These are phyloP conservation scores for Ascochyta viciae-villosae DNA, from an alignment of 2,329 filamentous ascomycete genomes.

Conservation along the genomic window DNA sequence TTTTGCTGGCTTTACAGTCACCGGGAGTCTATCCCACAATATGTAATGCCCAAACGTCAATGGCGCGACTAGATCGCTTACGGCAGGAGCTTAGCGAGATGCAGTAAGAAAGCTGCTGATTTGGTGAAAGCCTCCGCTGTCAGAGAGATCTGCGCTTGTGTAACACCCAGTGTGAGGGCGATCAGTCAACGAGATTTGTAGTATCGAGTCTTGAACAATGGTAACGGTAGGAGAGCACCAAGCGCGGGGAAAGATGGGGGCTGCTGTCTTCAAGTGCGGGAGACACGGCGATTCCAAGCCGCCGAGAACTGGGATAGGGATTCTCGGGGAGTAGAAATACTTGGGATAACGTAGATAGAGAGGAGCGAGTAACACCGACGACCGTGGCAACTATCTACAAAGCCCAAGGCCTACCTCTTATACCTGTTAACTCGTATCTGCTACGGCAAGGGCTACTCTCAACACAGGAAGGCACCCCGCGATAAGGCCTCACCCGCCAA, in stretches of 20 bases:
- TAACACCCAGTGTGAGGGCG: not conserved
- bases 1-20: not conserved
- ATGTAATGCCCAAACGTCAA: not conserved
- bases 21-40: not conserved
- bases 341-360: not conserved
- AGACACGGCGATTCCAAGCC: not conserved
- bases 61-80: constrained; percentile 3
- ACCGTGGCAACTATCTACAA: constrained; percentile 3
- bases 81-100: constrained; percentile 10
- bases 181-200: not conserved
- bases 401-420: constrained; percentile 9
- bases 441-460: constrained; percentile 14
- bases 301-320: not conserved
- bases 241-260: not conserved
- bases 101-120: constrained; percentile 8
- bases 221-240: not conserved
- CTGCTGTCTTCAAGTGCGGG: too few relatives aligned
- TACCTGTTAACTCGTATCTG: constrained; percentile 13
- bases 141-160: constrained; percentile 3
- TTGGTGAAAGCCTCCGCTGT: constrained; percentile 16
- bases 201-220: not conserved
- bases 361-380: not conserved
- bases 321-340: not conserved
- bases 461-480: constrained; percentile 18
- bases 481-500: constrained; percentile 17